Base-by-base conservation (phyloP, 2,329 filamentous ascomycete species). In the Diaporthe sp. region DNA sequence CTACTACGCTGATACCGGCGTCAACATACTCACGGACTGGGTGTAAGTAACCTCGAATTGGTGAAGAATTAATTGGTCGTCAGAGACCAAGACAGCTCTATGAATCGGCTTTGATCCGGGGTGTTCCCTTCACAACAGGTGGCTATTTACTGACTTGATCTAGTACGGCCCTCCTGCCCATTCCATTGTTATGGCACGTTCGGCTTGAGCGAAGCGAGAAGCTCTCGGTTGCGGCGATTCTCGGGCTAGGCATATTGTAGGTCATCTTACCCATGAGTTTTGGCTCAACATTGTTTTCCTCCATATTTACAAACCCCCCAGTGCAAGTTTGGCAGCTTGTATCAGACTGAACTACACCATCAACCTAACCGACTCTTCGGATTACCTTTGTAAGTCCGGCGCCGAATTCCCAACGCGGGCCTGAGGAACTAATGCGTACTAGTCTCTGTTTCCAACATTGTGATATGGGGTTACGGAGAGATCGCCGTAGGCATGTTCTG, bases 401-500 rank as follows among this genome's bases (percentile, higher is more conserved):
- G 28, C 61, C 15, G 49, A n/a, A 60, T 25, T 8, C 57, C 10
- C 8, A 42, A 13, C 39, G n/a, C 25, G 5, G 17, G 6, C 44
- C 22, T 22, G 22, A 51, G 37, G 10, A 22, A 15, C 72, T 71
- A 68, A 74, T n/a, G 0, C 13, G 12, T 58, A 12, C 4, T 20
- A 76, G 75, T 34, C 31, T 49, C 42, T 31, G 60, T 76, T 2
- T 67, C 75, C 51, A 76, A 76, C 39, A 72, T 76, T 25, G 44
- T 76, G 4, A 76, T 76, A 22, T 76, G 75, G 75, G 75, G 75
- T 12, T 76, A 76, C n/a, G 37, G 68, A 58, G 75, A 76, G 61
- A 71, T 75, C 17, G 75, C 72, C 25, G 72, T 76, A 2, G 75
- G 75, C 22, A 53, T 76, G 68, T 75, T 76, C 37, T 74, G 73